Evolutionary conservation across 1,284 basidiomycete genomes (phyloP), one percentile per base, ranked within the genome.

Genomic region (Boletus smithii): DNA sequence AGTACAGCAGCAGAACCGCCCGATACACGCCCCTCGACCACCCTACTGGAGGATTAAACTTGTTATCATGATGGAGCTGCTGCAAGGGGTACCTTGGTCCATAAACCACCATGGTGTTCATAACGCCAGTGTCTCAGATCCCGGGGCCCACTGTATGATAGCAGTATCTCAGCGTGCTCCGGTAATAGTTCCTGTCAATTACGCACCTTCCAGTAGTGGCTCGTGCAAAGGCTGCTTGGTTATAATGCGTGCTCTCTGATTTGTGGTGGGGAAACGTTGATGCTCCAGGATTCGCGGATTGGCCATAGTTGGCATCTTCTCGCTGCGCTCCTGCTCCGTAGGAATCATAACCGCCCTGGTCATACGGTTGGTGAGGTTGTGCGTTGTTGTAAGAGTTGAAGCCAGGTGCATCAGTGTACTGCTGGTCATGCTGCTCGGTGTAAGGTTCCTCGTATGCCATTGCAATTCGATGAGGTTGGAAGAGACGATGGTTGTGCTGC

Each of bases 1-100:
- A 9, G 81, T 79, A 65, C 86, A 89, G 59, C 83, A 85, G 62
- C 77, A 83, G 63, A 88, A 83, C 51, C 86, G 66, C 39, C 82
- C 79, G 31, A 78, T 66, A 60, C 81, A 84, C 27, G 76, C 64
- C 33, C 69, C 73, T 50, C 80, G 67, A 40, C 80, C 69, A 18
- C 85, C 81, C 80, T 83, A 42, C 22, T 26, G 31, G 16, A 41
- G 33, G 17, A 47, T 54, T 39, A 41, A 29, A 33, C 35, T 18
- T 1, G 22, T 29, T 6, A 38, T 13, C 27, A 20, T 10, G 26
- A 44, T 34, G 43, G 30, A 23, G 33, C 37, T 34, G n/a, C 40
- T 31, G 33, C 24, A 31, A 62, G 17, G 13, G 37, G 20, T 48
- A 80, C 82, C 69, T 72, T 80, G 4, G 76, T 79, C 85, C 85